Evolutionary conservation across 805 yeast species (phyloP), one percentile per base, ranked within the genome.

Genomic region (Maudiozyma bulderi): DNA sequence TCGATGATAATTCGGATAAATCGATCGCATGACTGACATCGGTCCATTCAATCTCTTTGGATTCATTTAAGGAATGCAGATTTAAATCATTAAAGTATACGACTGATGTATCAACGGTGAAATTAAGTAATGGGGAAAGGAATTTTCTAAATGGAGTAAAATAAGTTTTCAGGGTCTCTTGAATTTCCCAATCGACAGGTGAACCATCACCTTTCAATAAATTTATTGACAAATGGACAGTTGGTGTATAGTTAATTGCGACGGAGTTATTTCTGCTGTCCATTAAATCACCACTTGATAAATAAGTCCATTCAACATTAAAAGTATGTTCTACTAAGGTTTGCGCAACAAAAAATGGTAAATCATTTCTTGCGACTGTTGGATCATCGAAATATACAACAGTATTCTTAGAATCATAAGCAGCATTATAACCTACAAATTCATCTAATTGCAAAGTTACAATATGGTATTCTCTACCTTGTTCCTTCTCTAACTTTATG

Each of bases 1-100:
- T 70, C 2, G 79, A 65, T 53, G 84, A 72, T 32, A 66, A 85
- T 55, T 86, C 95, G 2, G 93, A 89, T 55, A 80, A 80, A 65
- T 91, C 93, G 51, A 90, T 76, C 54, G 86, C 79, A 11, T 90
- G 84, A 1, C 95, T 75, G 35, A 90, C 71, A 49, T 84, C 84
- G 8, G 71, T 61, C 47, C 72, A 67, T 28, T 72, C 70, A 14
- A 84, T 68, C 41, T 53, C 47, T 7, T 57, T 52, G 13, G 60
- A 52, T 35, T 50, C 45, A 11, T 56, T 56, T 33, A 65, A 57
- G 2, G 67, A 50, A 43, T 62, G 63, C 35, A 68, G 48, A 39
- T 65, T 57, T 43, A 71, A 56, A 46, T 70, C 73, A 28, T 72
- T 64, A 50, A 57, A 86, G 64, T 84, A 84, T 52, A 83, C 84